Evolutionary conservation across 108 stramenopile species (phyloP), one percentile per base, ranked within the genome.

Genomic region (Conticribra weissflogii): DNA sequence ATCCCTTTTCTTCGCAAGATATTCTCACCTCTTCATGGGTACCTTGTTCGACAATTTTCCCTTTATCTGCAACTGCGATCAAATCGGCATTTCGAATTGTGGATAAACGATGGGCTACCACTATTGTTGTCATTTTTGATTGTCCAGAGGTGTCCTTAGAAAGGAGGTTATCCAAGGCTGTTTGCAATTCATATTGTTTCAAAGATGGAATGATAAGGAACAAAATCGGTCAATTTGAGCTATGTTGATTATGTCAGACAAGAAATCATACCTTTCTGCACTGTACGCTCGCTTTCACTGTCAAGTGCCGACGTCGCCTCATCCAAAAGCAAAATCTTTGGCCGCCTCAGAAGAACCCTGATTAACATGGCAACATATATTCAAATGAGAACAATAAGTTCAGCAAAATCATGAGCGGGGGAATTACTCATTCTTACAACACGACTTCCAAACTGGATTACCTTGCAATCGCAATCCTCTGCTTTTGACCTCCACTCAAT

Each of bases 391-490:
- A n/a, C n/a, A n/a, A n/a, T n/a, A n/a, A n/a, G n/a, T n/a, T n/a
- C n/a, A n/a, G n/a, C n/a, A n/a, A n/a, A n/a, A n/a, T n/a, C n/a
- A n/a, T n/a, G n/a, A n/a, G n/a, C n/a, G n/a, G n/a, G n/a, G n/a
- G n/a, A n/a, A n/a, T n/a, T n/a, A n/a, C n/a, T n/a, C n/a, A n/a
- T n/a, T n/a, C n/a, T n/a, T n/a, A n/a, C n/a, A n/a, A n/a, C n/a
- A n/a, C n/a, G n/a, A n/a, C n/a, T n/a, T n/a, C n/a, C n/a, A n/a
- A n/a, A n/a, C n/a, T n/a, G n/a, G n/a, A n/a, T n/a, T n/a, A n/a
- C n/a, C 92, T 81, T 4, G 92, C 86, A 29, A 93, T 84, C 19
- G 87, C 89, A 27, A 94, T 67, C 30, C 94, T 78, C 68, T 93
- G 92, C 51, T 83, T 79, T 78, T 95, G 92, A 2, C 94, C 94